Conservation (phyloP, 2,329 filamentous ascomycete species). For the Graphilbum fragrans region DNA sequence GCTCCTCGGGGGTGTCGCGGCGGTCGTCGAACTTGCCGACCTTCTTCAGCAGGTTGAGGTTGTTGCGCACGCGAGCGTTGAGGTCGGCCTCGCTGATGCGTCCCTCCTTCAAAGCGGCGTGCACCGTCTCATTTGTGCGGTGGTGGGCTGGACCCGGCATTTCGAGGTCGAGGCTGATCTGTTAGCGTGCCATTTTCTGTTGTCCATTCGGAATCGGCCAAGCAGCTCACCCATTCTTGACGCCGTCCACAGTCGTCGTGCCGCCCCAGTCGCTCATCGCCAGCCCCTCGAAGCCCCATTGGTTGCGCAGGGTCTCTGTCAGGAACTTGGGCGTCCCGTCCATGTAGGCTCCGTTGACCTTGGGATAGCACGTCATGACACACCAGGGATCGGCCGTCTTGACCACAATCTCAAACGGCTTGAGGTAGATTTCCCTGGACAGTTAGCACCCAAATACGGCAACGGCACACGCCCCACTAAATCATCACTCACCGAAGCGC, state of each 20-base stretch:
- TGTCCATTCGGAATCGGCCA: background rate
- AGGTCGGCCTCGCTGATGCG: conserved; percentile 10
- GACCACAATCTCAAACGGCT: conserved; percentile 25
- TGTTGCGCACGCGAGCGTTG: conserved; percentile 16
- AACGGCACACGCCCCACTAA: too few relatives aligned
- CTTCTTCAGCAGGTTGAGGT: conserved; percentile 13
- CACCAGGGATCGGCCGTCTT: conserved; percentile 19
- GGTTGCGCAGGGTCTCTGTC: conserved; percentile 20
- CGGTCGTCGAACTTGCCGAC: conserved; percentile 1
- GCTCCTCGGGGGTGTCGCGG: conserved; percentile 3
- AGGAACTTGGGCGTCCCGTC: conserved; percentile 23
- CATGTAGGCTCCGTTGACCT: conserved; percentile 25
- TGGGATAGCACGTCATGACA: conserved; percentile 27
- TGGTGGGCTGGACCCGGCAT: conserved; percentile 17
- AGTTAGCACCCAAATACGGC: too few relatives aligned
- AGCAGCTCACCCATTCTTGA: background rate
- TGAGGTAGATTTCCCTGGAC: conserved; percentile 21
- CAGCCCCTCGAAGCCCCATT: conserved; percentile 25
- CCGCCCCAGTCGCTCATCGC: conserved; percentile 26
- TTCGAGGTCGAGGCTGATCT: conserved; percentile 16
- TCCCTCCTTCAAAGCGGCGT: background rate
- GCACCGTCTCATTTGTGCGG: background rate
- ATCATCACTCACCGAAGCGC: conserved; percentile 17
- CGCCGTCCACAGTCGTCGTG: background rate
- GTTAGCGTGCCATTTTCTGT: too few relatives aligned